Conservation (phyloP, 306 rosid genomes). For the Begonia fuchsioides region DNA sequence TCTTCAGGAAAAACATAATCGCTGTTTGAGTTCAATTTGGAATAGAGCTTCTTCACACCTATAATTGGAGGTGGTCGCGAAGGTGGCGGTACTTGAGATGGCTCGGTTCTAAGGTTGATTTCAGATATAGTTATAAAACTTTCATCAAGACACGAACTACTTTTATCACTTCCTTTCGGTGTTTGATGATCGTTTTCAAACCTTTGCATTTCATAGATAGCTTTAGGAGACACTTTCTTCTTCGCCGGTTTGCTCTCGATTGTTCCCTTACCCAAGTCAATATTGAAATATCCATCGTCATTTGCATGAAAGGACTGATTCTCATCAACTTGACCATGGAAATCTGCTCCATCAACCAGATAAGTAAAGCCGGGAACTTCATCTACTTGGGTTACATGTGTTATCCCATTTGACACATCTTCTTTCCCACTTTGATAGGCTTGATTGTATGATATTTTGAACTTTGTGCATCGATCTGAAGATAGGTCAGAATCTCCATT, state of each 20-base stretch:
- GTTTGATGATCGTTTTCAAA: slow-evolving; percentile 23
- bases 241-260: slow-evolving; percentile 29
- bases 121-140: slow-evolving; percentile 51
- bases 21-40: slow-evolving; percentile 22
- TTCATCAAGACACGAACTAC: slow-evolving; percentile 27
- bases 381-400: slow-evolving; percentile 23
- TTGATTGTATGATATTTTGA: slow-evolving; percentile 47
- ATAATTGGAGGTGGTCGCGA: slow-evolving; percentile 65
- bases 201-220: slow-evolving; percentile 20
- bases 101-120: slow-evolving; percentile 68
- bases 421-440: slow-evolving; percentile 20
- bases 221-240: slow-evolving; percentile 16
- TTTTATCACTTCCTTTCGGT: slow-evolving; percentile 19
- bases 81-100: slow-evolving; percentile 83
- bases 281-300: slow-evolving; percentile 39
- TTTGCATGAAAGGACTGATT: slow-evolving; percentile 30
- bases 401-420: slow-evolving; percentile 24
- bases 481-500: slow-evolving; percentile 37
- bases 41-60: slow-evolving; percentile 23
- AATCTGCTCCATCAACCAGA: slow-evolving; percentile 34
- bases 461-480: slow-evolving; percentile 37
- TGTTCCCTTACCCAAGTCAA: slow-evolving; percentile 26
- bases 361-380: slow-evolving; percentile 35
- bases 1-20: slow-evolving; percentile 30
- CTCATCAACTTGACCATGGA: slow-evolving; percentile 14